These are phyloP conservation scores for Starmerella apicola DNA, from an alignment of 805 yeast genomes.

Conservation along the genomic window DNA sequence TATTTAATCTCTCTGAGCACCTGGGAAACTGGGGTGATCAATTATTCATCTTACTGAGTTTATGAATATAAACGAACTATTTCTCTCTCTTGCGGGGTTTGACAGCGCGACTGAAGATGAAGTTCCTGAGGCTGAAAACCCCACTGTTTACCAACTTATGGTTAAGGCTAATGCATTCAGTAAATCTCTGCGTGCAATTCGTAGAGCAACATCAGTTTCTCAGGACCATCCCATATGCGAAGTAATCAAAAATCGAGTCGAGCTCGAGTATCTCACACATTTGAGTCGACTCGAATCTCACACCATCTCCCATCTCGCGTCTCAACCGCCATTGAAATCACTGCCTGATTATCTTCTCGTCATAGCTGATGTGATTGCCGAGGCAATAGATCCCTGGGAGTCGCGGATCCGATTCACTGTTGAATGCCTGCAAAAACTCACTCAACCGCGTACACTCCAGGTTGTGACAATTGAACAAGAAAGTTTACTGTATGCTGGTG, in stretches of 20 bases:
- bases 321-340: no score
- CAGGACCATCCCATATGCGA: constrained; percentile 3
- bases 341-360: background rate
- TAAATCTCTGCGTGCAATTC: background rate
- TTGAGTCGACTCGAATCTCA: background rate
- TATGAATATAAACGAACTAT: constrained; percentile 12
- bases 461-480: background rate
- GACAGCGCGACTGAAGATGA: constrained; percentile 2
- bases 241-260: constrained; percentile 3
- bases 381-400: constrained; percentile 7
- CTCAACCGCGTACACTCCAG: background rate
- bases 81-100: constrained; percentile 12
- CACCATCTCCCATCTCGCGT: background rate
- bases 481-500: constrained; percentile 1
- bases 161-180: constrained; percentile 8
- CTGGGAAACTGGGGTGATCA: no score
- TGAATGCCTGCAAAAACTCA: constrained; percentile 1
- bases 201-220: background rate
- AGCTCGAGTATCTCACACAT: constrained; percentile 4
- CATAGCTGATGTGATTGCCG: constrained; percentile 3
- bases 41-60: no score
- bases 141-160: constrained; percentile 9
- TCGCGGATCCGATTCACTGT: constrained; percentile 1
- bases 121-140: constrained; percentile 1
- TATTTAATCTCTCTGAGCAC: no score